Base-by-base conservation (phyloP, 139 green algal species). In the Diplosphaera chodatii region DNA sequence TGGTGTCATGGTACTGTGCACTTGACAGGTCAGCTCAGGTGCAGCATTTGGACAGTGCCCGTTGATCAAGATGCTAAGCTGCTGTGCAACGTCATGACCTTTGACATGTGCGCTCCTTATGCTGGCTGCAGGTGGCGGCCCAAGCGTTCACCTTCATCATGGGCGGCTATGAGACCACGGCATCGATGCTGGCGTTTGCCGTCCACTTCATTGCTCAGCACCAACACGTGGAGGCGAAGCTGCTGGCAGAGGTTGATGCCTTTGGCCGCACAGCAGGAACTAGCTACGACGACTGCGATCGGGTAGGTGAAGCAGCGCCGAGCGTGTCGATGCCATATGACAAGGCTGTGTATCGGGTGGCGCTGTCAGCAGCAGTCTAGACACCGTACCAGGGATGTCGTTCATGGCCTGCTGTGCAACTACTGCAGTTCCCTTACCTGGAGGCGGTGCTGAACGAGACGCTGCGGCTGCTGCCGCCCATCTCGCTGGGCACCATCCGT, bases 381-480 rank as follows among this genome's bases (percentile, higher is more conserved):
- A 37, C 27, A 67, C 27, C n/a, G n/a, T n/a, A n/a, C n/a, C n/a
- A n/a, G n/a, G n/a, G n/a, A n/a, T n/a, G n/a, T n/a, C n/a, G n/a
- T n/a, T n/a, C n/a, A n/a, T n/a, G n/a, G n/a, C n/a, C n/a, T n/a
- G n/a, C n/a, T 41, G 10, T 27, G 64, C 64, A 10, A 55, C 31
- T 20, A 25, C 48, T 59, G 48, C 48, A 32, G 37, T 68, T 32
- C 63, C 69, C 76, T 29, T 91, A 86, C 67, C 66, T 78, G 4
- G 73, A 78, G 25, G 86, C 82, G 0, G 76, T 87, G 4, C 63
- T 89, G 32, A 78, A 78, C 8, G 86, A 91, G 74, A 64, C 76
- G 6, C 40, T 91, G 63, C 77, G 86, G 4, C 67, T 91, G 33
- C 84, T 78, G 69, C 82, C 84, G 1, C 86, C 86, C 3, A 75